Evolutionary conservation across 2,329 filamentous ascomycete species (phyloP).

Genomic region (Fusarium austroafricanum): DNA sequence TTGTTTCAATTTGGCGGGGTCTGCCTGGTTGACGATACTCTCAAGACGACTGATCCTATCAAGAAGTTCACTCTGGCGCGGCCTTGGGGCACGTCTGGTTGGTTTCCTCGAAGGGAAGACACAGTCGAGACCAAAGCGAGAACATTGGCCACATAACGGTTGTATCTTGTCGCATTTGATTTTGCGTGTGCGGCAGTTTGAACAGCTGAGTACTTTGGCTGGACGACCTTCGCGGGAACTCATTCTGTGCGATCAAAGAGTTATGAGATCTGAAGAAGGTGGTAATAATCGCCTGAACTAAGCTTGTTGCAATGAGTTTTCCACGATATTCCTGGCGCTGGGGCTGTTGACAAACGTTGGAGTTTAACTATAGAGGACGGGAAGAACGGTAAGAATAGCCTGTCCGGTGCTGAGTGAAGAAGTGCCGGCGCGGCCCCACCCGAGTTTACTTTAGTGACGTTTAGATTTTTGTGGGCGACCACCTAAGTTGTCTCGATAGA

Average conservation of each 20-base stretch:
- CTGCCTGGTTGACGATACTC: slow-evolving; percentile 58
- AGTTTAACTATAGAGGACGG: slow-evolving; percentile 14
- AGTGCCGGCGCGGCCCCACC: slow-evolving; percentile 30
- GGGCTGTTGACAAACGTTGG: slow-evolving; percentile 17
- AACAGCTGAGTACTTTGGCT: slow-evolving; percentile 61
- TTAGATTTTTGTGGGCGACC: slow-evolving; percentile 32
- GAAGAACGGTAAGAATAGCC: not conserved
- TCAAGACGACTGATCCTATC: slow-evolving; percentile 59
- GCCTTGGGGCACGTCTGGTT: slow-evolving; percentile 54
- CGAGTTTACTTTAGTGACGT: slow-evolving; percentile 17
- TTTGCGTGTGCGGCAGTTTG: slow-evolving; percentile 72
- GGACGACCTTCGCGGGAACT: slow-evolving; percentile 30
- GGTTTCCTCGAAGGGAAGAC: slow-evolving; percentile 59
- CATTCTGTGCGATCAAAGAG: slow-evolving; percentile 29
- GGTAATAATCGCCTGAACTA: not conserved
- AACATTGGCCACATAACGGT: slow-evolving; percentile 65
- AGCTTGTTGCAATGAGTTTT: not conserved
- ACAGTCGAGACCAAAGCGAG: slow-evolving; percentile 60
- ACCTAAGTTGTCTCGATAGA: too few species aligned
- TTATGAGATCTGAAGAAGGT: not conserved
- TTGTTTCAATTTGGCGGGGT: slow-evolving; percentile 48
- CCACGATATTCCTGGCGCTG: slow-evolving; percentile 1
- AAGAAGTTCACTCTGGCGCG: slow-evolving; percentile 58
- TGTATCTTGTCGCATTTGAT: slow-evolving; percentile 68
- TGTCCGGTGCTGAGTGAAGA: slow-evolving; percentile 5